These are phyloP conservation scores for Colletotrichum sansevieriae DNA, from an alignment of 2,329 filamentous ascomycete genomes.

Conservation along the genomic window DNA sequence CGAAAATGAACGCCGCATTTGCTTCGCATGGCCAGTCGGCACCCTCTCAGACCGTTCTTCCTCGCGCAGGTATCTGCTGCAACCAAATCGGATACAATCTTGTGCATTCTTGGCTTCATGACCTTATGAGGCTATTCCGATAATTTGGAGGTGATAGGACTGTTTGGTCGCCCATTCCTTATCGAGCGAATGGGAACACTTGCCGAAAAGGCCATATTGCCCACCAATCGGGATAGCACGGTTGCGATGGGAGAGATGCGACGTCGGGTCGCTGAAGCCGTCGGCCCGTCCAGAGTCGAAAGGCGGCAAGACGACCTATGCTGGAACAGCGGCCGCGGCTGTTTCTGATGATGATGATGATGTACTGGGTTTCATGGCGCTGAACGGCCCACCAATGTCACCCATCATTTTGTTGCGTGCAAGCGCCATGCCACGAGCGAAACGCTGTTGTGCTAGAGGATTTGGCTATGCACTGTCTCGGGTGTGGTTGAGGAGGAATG, in stretches of 20 bases:
- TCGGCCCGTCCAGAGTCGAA: constrained; percentile 18
- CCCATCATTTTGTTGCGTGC: not conserved
- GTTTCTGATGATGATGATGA: not conserved
- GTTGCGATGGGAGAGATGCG: not conserved
- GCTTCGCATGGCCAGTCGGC: not conserved
- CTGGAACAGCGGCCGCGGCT: not conserved
- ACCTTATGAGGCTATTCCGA: not conserved
- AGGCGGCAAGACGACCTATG: not conserved
- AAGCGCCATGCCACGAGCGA: not conserved
- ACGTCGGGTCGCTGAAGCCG: constrained; percentile 13
- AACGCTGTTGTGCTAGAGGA: not conserved
- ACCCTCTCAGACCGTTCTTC: not conserved
- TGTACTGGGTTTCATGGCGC: no score
- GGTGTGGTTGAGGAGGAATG: not conserved
- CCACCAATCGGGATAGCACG: constrained; percentile 13
- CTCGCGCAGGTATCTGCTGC: not conserved
- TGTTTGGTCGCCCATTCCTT: not conserved
- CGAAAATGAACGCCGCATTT: not conserved
- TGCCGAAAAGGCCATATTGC: constrained; percentile 8
- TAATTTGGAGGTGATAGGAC: not conserved
- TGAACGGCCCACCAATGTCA: no score
- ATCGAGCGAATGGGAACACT: constrained; percentile 17
- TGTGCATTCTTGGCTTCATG: not conserved
- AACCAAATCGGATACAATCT: not conserved
- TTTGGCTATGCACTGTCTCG: not conserved